Evolutionary conservation across 805 yeast species (phyloP), one percentile per base, ranked within the genome.

Genomic region (Saccharomycopsis sp.): DNA sequence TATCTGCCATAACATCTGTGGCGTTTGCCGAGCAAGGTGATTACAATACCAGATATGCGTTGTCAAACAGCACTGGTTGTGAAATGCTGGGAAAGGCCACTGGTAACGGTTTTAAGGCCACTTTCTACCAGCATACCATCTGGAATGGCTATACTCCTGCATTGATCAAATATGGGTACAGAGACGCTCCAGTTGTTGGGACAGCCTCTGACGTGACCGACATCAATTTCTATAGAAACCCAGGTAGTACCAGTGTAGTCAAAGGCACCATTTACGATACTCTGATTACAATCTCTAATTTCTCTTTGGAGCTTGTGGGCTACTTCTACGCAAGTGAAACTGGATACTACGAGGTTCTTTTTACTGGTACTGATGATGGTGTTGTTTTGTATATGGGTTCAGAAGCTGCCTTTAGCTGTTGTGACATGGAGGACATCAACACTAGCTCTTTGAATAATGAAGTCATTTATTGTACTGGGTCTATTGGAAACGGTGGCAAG

Each of bases 361-460:
- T 70, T 16, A 40, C 51, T 3, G 20, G 29, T 2, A 65, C 67
- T 23, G 75, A 72, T 64, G 75, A 73, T 62, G 62, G 65, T 20
- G 70, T 64, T 9, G 61, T 65, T 61, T 62, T 72, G 18, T 64
- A 64, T 54, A 52, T 72, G 59, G 75, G 72, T 53, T 52, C 60
- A 50, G 63, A 64, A 21, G 63, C 61, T 56, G 74, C 71, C 2
- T 72, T 70, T 50, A 64, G 61, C 18, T 73, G 75, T 62, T 73
- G 76, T 64, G 58, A 63, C 12, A 53, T 52, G 53, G 37, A 15
- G n/a, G 23, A 16, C 34, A 20, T 50, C 20, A 59, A 52, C 15
- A 37, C 34, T 20, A 29, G 46, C 21, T 54, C 56, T 41, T 23
- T 53, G 24, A 54, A 34, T 16, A 29, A 40, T 37, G 40, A 29